Conservation (phyloP, 2,329 filamentous ascomycete species). For the Penicillium sp. region DNA sequence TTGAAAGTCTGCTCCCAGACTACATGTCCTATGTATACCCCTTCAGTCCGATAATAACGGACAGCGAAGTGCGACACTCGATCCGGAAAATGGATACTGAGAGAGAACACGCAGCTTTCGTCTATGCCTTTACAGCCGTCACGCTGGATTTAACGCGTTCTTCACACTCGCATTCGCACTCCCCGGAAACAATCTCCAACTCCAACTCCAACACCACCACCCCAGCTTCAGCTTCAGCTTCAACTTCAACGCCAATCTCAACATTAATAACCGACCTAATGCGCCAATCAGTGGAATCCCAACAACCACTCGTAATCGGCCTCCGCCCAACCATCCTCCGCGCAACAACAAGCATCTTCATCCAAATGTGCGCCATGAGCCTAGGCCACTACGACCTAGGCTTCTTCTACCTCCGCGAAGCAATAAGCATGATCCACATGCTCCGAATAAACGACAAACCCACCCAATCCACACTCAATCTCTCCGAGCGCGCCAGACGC, state of each 20-base stretch:
- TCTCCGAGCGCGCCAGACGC: slow-evolving; percentile 41
- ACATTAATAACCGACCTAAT: slow-evolving; percentile 26
- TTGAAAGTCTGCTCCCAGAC: slow-evolving; percentile 44
- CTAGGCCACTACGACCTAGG: slow-evolving; percentile 49
- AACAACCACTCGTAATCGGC: slow-evolving; percentile 39
- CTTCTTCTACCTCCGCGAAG: slow-evolving; percentile 52
- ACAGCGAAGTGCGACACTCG: slow-evolving; percentile 37
- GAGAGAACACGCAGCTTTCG: slow-evolving; percentile 41
- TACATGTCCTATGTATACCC: slow-evolving; percentile 48
- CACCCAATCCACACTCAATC: slow-evolving; percentile 29
- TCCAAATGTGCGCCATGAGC: slow-evolving; percentile 52
- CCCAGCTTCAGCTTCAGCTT: slow-evolving; percentile 14
- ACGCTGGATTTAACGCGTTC: slow-evolving; percentile 43
- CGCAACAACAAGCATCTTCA: slow-evolving; percentile 52
- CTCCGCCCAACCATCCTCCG: slow-evolving; percentile 45
- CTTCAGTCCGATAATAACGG: slow-evolving; percentile 46
- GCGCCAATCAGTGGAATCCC: slow-evolving; percentile 36
- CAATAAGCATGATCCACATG: slow-evolving; percentile 47
- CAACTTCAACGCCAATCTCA: slow-evolving; percentile 19
- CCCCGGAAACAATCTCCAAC: slow-evolving; percentile 8
- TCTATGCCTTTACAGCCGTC: slow-evolving; percentile 46
- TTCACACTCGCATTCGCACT: neutral
- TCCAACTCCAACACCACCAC: slow-evolving; percentile 10
- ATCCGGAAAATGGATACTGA: slow-evolving; percentile 39
- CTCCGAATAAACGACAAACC: slow-evolving; percentile 44